Evolutionary conservation across 2,329 filamentous ascomycete species (phyloP).

Genomic region (Madurella mycetomatis): DNA sequence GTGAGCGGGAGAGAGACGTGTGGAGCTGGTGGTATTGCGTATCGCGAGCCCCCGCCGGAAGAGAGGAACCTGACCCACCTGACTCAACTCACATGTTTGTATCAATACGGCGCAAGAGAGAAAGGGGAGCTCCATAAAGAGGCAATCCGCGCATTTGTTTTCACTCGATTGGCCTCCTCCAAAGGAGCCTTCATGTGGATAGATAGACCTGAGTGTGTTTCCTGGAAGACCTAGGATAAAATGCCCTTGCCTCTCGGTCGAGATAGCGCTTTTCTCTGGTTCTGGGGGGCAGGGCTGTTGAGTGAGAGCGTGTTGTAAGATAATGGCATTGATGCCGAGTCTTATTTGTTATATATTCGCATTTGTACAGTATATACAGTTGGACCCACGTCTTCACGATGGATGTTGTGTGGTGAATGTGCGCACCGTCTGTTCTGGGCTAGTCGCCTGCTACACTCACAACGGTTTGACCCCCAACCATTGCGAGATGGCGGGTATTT

Average conservation of each 20-base stretch:
- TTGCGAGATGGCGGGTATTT: too few species aligned
- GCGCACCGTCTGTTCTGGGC: too few species aligned
- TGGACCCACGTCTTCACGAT: too few species aligned
- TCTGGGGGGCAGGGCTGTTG: neutral
- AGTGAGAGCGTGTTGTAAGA: neutral
- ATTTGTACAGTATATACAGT: neutral
- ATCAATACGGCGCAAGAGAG: slow-evolving; percentile 10
- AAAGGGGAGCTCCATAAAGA: neutral
- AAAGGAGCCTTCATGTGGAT: neutral
- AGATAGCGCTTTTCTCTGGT: neutral
- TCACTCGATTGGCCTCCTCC: neutral
- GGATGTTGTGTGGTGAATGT: too few species aligned
- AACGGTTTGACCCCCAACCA: too few species aligned
- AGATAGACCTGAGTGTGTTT: neutral
- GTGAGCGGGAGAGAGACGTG: neutral
- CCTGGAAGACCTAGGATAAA: neutral
- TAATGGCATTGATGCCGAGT: neutral
- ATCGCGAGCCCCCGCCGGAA: neutral
- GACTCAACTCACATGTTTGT: slow-evolving; percentile 16
- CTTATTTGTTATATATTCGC: neutral
- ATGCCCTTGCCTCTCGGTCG: neutral
- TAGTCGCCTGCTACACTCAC: too few species aligned
- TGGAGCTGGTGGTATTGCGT: neutral
- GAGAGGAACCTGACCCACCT: neutral
- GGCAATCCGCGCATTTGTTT: neutral